Percentiles rank a stretch among this genome's conserved stretches.
These are phyloP conservation scores for Phytophthora sojae DNA, from an alignment of 352 stramenopile species.

Conservation along the genomic window DNA sequence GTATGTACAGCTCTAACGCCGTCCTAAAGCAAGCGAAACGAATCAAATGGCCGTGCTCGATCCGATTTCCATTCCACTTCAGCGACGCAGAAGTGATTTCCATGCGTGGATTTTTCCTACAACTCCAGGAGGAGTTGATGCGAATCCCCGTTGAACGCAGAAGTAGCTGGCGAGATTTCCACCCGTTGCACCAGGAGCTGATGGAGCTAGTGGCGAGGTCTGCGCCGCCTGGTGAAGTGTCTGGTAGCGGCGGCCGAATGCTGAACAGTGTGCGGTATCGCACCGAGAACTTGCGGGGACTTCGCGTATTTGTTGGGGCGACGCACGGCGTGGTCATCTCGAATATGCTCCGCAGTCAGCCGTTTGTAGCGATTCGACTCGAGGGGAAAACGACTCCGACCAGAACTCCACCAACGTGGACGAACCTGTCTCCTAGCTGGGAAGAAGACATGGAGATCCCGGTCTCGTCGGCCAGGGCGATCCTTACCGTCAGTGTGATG, in stretches of 20 bases:
- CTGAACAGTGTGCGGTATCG: constrained; percentile 37
- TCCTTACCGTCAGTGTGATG: constrained; percentile 51
- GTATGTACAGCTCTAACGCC: neutral
- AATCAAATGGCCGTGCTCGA: constrained; percentile 41
- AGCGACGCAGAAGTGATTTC: constrained; percentile 45
- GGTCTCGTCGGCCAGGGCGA: constrained; percentile 44
- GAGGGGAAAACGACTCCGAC: constrained; percentile 45
- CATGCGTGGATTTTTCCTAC: constrained; percentile 40
- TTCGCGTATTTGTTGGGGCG: constrained; percentile 56
- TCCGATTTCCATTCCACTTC: constrained; percentile 40
- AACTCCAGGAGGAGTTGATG: constrained; percentile 46
- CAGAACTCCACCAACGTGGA: constrained; percentile 55
- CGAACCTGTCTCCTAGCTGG: constrained; percentile 67
- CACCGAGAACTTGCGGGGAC: constrained; percentile 38
- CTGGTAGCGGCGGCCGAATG: constrained; percentile 19
- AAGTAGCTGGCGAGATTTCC: constrained; percentile 55
- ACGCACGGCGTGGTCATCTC: constrained; percentile 47
- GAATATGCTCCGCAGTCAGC: constrained; percentile 59
- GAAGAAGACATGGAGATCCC: constrained; percentile 69
- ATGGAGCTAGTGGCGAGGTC: constrained; percentile 38
- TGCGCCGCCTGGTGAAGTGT: constrained; percentile 13
- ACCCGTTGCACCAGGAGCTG: constrained; percentile 51
- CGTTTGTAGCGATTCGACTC: constrained; percentile 53
- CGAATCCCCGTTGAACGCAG: constrained; percentile 31
- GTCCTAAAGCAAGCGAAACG: constrained; percentile 31